A percentile compares a stretch with the other conserved stretches of the same genome.
Evolutionary conservation across 306 rosid genomes (phyloP).

Genomic region (Abrus pulchellus): DNA sequence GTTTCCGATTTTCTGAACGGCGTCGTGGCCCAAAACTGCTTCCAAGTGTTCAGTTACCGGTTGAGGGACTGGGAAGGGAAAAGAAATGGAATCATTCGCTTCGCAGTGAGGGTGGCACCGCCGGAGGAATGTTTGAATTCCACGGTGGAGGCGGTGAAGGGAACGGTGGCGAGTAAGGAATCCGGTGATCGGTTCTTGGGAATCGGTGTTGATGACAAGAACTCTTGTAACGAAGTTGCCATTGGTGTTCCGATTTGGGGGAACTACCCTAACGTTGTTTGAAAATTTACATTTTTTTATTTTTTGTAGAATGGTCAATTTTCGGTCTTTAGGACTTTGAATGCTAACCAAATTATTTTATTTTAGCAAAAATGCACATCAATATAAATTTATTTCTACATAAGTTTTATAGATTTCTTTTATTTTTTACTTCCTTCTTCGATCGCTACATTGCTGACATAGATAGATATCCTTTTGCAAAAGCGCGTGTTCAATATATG

Average conservation of each 20-base stretch:
- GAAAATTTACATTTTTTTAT: not conserved
- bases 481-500: not conserved
- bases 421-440: not conserved
- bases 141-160: not conserved
- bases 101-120: slow-evolving; percentile 55
- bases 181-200: not conserved
- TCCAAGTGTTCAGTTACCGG: slow-evolving; percentile 63
- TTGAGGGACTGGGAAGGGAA: slow-evolving; percentile 61
- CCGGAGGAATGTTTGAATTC: not conserved
- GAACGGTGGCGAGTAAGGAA: not conserved
- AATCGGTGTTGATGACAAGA: not conserved
- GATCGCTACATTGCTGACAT: too few relatives aligned
- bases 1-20: slow-evolving; percentile 51
- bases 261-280: slow-evolving; percentile 26
- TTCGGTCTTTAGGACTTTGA: not conserved
- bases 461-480: not conserved
- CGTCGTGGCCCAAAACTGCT: slow-evolving; percentile 39
- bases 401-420: not conserved
- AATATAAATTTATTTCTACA: too few relatives aligned
- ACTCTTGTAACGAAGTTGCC: not conserved
- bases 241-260: slow-evolving; percentile 45
- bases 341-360: not conserved
- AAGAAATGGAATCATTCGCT: slow-evolving; percentile 65
- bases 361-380: not conserved
- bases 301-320: not conserved